Evolutionary conservation across 2,329 filamentous ascomycete species (phyloP), one percentile per base, ranked within the genome.

Genomic region (Nemania sp.): DNA sequence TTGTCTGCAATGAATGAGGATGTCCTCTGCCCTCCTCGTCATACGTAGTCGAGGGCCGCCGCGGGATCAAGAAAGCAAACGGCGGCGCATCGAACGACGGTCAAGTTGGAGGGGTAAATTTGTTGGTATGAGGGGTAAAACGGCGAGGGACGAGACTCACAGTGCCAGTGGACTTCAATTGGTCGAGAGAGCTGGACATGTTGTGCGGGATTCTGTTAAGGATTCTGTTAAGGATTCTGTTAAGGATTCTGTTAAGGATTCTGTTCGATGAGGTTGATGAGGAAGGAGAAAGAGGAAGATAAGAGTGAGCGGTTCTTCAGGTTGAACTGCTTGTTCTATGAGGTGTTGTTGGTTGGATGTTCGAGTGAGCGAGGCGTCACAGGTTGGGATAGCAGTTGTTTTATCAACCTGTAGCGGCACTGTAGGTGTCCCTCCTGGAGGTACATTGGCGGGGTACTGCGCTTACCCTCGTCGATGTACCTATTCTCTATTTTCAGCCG

Each of bases 141-240:
- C 18, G 43, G 43, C 10, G 48, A 48, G 42, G 42, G 32, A 21
- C 45, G 17, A 59, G 56, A 90, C 91, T 80, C 85, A 96, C 92
- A 75, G 95, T 99, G 89, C 95, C 95, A 77, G 90, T 80, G 83
- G 91, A 88, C 87, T 99, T 99, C 79, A 99, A 87, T 83, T 98
- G 93, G 73, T 98, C 95, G 73, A 99, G 90, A 79, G 93, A 91
- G 80, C 82, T 89, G 79, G 91, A 80, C 93, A 97, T 97, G 49
- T 68, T 79, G 59, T 32, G 9, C 10, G 39, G 18, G 12, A 40
- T 25, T 15, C 37, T 35, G 34, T 45, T 20, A 25, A n/a, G n/a
- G n/a, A n/a, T n/a, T n/a, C n/a, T n/a, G n/a, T n/a, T n/a, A n/a
- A n/a, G n/a, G n/a, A n/a, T n/a, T n/a, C n/a, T n/a, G n/a, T n/a